These are phyloP conservation scores for Leccinum disarticulatum DNA, from an alignment of 768 basidiomycete species.

Conservation along the genomic window DNA sequence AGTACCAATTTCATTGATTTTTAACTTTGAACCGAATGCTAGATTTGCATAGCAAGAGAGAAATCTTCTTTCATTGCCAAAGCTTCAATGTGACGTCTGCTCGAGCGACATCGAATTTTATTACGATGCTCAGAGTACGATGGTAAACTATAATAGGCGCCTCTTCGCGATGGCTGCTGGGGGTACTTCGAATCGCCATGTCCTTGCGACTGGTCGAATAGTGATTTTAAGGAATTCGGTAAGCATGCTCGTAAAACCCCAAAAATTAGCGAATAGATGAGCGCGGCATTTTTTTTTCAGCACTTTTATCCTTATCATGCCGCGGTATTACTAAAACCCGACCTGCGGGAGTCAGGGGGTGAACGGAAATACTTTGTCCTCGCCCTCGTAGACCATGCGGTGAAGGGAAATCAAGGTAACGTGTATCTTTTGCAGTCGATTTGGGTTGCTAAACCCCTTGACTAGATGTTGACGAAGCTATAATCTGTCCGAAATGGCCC, in stretches of 20 bases:
- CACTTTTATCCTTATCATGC: conserved; percentile 71
- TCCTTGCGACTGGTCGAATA: conserved; percentile 71
- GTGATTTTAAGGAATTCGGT: conserved; percentile 84
- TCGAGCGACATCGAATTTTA: conserved; percentile 67
- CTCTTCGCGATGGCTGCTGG: conserved; percentile 59
- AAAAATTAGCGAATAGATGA: conserved; percentile 2
- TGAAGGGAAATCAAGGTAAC: conserved; percentile 59
- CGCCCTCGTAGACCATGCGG: conserved; percentile 62
- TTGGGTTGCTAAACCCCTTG: not conserved
- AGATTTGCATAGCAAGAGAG: conserved; percentile 62
- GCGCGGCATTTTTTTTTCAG: conserved; percentile 38
- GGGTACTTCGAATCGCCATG: conserved; percentile 66
- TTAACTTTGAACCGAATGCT: conserved; percentile 5
- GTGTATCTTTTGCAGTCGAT: not conserved
- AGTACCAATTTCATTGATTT: conserved; percentile 19
- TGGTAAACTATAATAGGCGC: conserved; percentile 60
- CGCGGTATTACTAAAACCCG: conserved; percentile 70
- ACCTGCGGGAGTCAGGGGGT: conserved; percentile 47
- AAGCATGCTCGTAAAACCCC: conserved; percentile 26
- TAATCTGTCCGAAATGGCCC: conserved; percentile 79
- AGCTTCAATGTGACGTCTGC: conserved; percentile 70
- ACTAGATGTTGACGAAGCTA: conserved; percentile 56
- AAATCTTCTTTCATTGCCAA: conserved; percentile 56
- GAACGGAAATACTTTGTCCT: conserved; percentile 67
- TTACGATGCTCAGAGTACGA: conserved; percentile 69